Conservation (phyloP, 2,329 filamentous ascomycete genomes). For the Penicillium sp. region DNA sequence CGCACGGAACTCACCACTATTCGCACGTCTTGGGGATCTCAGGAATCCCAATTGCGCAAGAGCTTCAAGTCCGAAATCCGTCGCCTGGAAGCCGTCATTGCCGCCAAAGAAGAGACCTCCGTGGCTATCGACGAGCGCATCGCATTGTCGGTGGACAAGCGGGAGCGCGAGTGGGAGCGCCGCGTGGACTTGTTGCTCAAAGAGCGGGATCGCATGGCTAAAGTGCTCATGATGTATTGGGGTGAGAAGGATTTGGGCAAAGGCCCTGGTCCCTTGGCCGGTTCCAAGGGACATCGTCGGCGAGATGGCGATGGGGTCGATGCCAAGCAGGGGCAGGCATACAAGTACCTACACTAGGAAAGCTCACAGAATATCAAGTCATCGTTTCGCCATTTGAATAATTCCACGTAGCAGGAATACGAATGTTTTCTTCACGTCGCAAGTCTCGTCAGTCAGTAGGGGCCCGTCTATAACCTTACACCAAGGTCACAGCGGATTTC, state of each 20-base stretch:
- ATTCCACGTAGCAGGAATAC: too few species aligned
- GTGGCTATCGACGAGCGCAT: constrained; percentile 37
- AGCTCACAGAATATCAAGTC: too few species aligned
- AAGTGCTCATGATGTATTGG: constrained; percentile 36
- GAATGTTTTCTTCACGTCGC: too few species aligned
- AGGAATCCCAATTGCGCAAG: constrained; percentile 23
- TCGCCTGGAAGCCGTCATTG: constrained; percentile 30
- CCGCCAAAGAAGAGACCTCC: constrained; percentile 37
- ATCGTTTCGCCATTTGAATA: too few species aligned
- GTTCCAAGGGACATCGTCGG: constrained; percentile 20
- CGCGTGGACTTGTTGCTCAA: constrained; percentile 37
- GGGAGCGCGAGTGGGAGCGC: constrained; percentile 40
- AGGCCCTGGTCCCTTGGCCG: constrained; percentile 12
- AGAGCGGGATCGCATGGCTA: constrained; percentile 37
- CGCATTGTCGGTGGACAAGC: constrained; percentile 36
- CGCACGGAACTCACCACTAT: constrained; percentile 28
- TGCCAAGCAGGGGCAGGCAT: constrained; percentile 27
- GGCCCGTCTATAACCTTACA: too few species aligned
- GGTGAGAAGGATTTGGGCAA: constrained; percentile 37
- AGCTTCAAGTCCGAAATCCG: constrained; percentile 30
- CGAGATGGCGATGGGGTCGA: constrained; percentile 18
- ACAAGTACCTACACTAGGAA: constrained; percentile 33
- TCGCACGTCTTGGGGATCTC: constrained; percentile 16
- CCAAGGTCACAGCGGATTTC: too few species aligned
- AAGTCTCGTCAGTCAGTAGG: too few species aligned